These are phyloP conservation scores for Citrus inodora DNA, from an alignment of 345 rosid species.

Conservation along the genomic window DNA sequence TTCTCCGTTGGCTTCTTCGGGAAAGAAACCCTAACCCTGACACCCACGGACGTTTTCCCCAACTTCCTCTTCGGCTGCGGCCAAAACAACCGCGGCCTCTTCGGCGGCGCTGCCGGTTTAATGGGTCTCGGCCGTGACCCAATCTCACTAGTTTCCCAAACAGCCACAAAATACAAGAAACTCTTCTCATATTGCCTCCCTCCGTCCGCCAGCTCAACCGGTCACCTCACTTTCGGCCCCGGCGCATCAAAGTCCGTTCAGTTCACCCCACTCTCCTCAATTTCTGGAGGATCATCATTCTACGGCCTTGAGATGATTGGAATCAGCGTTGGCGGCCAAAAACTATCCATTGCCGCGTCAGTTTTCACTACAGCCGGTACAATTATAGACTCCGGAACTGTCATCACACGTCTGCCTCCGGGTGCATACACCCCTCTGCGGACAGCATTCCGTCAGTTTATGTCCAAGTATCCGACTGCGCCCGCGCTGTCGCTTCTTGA, in stretches of 20 bases:
- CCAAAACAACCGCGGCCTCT: slow-evolving; percentile 66
- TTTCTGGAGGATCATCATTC: neutral
- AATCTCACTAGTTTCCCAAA: slow-evolving; percentile 63
- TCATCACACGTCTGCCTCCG: neutral
- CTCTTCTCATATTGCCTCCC: neutral
- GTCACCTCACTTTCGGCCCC: neutral
- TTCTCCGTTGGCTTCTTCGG: slow-evolving; percentile 61
- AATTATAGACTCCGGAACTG: neutral
- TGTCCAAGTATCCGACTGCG: neutral
- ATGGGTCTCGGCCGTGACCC: slow-evolving; percentile 75
- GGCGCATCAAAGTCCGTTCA: neutral
- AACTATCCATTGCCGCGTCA: neutral
- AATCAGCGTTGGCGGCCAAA: neutral
- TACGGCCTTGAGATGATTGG: neutral
- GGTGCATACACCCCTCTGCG: neutral
- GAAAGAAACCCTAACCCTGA: slow-evolving; percentile 51
- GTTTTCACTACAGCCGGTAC: neutral
- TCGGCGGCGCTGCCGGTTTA: slow-evolving; percentile 59
- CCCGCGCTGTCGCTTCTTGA: neutral
- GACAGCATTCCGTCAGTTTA: neutral
- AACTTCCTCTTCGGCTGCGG: slow-evolving; percentile 71
- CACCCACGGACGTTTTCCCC: slow-evolving; percentile 37
- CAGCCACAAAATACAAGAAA: slow-evolving; percentile 15
- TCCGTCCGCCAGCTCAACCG: neutral
- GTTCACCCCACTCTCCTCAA: neutral